Evolutionary conservation across 306 rosid genomes (phyloP).

Genomic region (Canavalia ensiformis): DNA sequence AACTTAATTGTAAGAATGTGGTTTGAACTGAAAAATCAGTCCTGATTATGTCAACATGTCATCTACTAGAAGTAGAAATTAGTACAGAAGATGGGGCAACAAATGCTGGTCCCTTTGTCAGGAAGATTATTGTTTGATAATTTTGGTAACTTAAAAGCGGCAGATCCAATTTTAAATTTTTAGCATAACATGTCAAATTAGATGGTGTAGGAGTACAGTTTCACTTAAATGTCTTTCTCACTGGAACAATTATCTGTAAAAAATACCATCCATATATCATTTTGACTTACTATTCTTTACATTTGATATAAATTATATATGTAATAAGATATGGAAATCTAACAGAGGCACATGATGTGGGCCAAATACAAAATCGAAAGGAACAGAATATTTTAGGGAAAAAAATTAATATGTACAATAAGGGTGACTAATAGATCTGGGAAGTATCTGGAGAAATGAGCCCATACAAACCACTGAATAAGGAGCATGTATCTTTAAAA

Average conservation of each 20-base stretch:
- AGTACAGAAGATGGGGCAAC: constrained; percentile 37
- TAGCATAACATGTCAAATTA: constrained; percentile 42
- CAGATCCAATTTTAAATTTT: constrained; percentile 39
- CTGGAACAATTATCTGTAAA: constrained; percentile 30
- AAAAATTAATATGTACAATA: constrained; percentile 35
- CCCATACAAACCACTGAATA: constrained; percentile 46
- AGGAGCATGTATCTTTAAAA: constrained; percentile 17
- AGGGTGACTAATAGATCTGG: constrained; percentile 47
- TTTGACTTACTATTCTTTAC: constrained; percentile 13
- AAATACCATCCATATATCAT: constrained; percentile 13
- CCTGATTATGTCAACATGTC: constrained; percentile 40
- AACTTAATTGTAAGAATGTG: constrained; percentile 52
- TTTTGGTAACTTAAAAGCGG: constrained; percentile 37
- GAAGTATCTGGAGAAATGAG: constrained; percentile 47
- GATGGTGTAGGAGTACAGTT: constrained; percentile 34
- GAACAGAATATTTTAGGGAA: constrained; percentile 18
- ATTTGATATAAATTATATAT: constrained; percentile 16
- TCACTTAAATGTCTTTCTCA: constrained; percentile 41
- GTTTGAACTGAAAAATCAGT: constrained; percentile 33
- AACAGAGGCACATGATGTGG: constrained; percentile 64
- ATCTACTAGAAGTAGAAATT: constrained; percentile 31
- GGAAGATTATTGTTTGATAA: constrained; percentile 35
- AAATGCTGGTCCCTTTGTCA: constrained; percentile 43
- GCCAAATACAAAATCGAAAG: constrained; percentile 45
- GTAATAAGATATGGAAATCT: constrained; percentile 49